phyloP scores from a whole-genome alignment of 2,329 filamentous ascomycete species.

The Aspergillus pseudoviridinutans region DNA sequence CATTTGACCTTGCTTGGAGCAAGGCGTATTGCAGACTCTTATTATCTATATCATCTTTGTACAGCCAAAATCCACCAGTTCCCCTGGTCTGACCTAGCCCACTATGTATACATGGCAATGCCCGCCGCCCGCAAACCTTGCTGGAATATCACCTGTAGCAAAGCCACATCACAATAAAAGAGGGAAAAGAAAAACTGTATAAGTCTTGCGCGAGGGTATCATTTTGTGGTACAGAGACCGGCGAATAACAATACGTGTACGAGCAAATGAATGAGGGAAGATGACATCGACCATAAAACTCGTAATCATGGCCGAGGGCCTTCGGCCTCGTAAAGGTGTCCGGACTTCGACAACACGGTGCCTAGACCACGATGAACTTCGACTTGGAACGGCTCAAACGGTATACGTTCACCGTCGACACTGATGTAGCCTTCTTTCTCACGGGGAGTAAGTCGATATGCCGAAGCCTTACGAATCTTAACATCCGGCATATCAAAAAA shows the following conservation, averaged over 20 bases:
- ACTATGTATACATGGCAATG: background rate
- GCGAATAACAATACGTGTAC: slow-evolving; percentile 8
- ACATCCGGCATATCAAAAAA: slow-evolving; percentile 79
- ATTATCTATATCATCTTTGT: background rate
- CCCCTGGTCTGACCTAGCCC: background rate
- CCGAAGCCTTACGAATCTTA: slow-evolving; percentile 78
- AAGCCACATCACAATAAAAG: background rate
- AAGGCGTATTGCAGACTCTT: background rate
- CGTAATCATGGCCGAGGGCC: slow-evolving; percentile 27
- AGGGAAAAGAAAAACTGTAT: slow-evolving; percentile 13
- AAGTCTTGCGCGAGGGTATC: slow-evolving; percentile 31
- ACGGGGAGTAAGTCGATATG: slow-evolving; percentile 77
- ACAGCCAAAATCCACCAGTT: background rate
- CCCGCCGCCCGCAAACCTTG: background rate
- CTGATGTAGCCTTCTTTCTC: slow-evolving; percentile 78
- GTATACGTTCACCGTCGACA: slow-evolving; percentile 84
- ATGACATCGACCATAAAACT: background rate
- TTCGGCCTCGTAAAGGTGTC: slow-evolving; percentile 63
- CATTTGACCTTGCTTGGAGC: background rate
- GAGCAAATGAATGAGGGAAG: slow-evolving; percentile 3
- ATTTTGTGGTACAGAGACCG: slow-evolving; percentile 23
- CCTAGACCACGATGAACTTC: slow-evolving; percentile 82
- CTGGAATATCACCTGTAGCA: background rate
- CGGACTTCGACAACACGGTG: slow-evolving; percentile 75
- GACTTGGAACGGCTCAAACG: slow-evolving; percentile 85